Evolutionary conservation across 768 basidiomycete genomes (phyloP).

Genomic region (Phlebiopsis flavidoalba): DNA sequence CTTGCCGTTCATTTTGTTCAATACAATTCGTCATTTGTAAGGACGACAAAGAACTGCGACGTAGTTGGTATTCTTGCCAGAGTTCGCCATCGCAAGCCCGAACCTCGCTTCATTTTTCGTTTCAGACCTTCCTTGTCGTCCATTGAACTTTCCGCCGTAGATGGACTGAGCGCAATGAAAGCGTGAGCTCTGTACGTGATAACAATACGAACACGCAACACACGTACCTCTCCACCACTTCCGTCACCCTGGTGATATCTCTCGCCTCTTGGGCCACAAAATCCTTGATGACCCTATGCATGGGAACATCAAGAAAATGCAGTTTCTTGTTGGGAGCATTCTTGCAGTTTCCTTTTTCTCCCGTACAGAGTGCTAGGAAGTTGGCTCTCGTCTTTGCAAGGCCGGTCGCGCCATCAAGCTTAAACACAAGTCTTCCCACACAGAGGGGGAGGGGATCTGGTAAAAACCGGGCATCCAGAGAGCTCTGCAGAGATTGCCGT

Average conservation of each 20-base stretch:
- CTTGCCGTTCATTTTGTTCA: constrained; percentile 45
- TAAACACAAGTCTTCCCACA: constrained; percentile 37
- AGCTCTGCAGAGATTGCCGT: constrained; percentile 20
- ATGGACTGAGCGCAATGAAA: constrained; percentile 28
- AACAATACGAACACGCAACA: constrained; percentile 12
- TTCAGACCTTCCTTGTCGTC: constrained; percentile 48
- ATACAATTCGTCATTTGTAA: constrained; percentile 35
- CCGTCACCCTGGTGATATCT: constrained; percentile 50
- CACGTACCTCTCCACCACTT: constrained; percentile 51
- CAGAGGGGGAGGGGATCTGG: constrained; percentile 33
- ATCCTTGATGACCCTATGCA: constrained; percentile 43
- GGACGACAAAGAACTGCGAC: constrained; percentile 47
- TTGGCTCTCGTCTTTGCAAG: constrained; percentile 43
- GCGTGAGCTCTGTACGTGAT: background rate
- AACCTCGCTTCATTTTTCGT: constrained; percentile 33
- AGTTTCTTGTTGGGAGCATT: constrained; percentile 40
- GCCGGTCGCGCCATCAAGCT: constrained; percentile 31
- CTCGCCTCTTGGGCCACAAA: constrained; percentile 50
- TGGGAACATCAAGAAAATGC: constrained; percentile 36
- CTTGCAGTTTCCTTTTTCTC: constrained; percentile 41
- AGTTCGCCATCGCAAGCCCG: constrained; percentile 50
- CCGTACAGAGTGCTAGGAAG: constrained; percentile 43
- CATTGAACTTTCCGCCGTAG: constrained; percentile 45
- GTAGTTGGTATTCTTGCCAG: constrained; percentile 45
- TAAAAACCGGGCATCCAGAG: constrained; percentile 28